Base-by-base conservation (phyloP, 169 alveolate genomes). In the Babesia caballi region DNA sequence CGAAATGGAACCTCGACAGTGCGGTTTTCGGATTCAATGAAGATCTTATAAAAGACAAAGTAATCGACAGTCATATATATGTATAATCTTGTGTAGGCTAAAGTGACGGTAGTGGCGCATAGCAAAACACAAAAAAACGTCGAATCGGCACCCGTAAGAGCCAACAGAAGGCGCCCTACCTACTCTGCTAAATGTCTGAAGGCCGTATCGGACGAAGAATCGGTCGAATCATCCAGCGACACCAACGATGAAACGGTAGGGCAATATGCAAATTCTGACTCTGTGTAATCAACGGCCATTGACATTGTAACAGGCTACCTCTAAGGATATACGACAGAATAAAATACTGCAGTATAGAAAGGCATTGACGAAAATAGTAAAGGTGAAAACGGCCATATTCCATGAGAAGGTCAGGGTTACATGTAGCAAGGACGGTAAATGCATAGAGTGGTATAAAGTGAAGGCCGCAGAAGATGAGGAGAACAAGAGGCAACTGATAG, bases 321-420 rank as follows among this genome's bases (percentile, higher is more conserved):
- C 92, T 17, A 87, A 74, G 74, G 91, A 83, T 58, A 51, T 87
- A 59, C 71, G 82, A 27, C 74, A 54, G 32, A 84, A 75, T 52
- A 83, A 80, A 57, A 77, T 87, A 17, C 32, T 68, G 50, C 85
- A 83, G 25, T 87, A 71, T 50, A 74, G 85, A 57, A 83, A 83
- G 73, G 49, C 65, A n/a, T 52, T 87, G 40, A 83, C 90, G n/a
- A 77, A 75, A 44, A 70, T 63, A 27, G 89, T 87, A 17, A 87
- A 87, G 59, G 74, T 87, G 52, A 87, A 87, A 65, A 78, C 91
- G 11, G 85, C 91, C 11, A 77, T 83, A 27, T 76, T 83, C 40
- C 87, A 82, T 38, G 92, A 77, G 68, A 77, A 82, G 67, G 90
- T 87, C 70, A 63, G 69, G 54, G 87, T 87, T 35, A 87, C 88